Evolutionary conservation across 495 filamentous ascomycete species (phyloP).

Genomic region (Neurospora pannonica): DNA sequence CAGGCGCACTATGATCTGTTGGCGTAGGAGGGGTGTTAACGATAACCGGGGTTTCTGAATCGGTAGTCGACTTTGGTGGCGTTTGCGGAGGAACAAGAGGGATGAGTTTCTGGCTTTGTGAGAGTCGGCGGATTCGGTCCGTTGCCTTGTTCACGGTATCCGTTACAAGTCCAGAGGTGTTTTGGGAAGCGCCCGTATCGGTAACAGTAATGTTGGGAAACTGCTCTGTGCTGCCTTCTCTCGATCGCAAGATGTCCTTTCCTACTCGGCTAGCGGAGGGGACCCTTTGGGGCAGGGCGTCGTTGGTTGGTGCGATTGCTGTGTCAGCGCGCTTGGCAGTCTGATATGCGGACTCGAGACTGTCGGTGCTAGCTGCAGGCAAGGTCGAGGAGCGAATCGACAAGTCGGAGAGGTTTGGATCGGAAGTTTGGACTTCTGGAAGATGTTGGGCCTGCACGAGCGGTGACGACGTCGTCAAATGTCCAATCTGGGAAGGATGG

Average conservation of each 20-base stretch:
- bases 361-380: constrained; percentile 14
- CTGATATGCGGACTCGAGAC: constrained; percentile 11
- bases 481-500: constrained; percentile 68
- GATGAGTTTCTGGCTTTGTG: constrained; percentile 26
- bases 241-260: constrained; percentile 36
- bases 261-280: constrained; percentile 37
- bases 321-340: constrained; percentile 12
- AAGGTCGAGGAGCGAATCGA: constrained; percentile 11
- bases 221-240: constrained; percentile 19
- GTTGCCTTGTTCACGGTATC: constrained; percentile 6
- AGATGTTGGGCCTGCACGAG: constrained; percentile 51
- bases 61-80: constrained; percentile 25
- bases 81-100: constrained; percentile 33
- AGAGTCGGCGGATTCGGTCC: constrained; percentile 15
- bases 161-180: neutral
- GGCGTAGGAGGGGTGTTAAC: constrained; percentile 51
- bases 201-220: constrained; percentile 11
- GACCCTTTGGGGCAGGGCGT: constrained; percentile 28
- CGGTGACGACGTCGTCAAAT: constrained; percentile 75
- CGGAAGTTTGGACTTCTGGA: constrained; percentile 26
- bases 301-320: constrained; percentile 3
- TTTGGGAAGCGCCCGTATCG: constrained; percentile 8
- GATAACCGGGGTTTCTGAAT: constrained; percentile 36
- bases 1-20: constrained; percentile 25
- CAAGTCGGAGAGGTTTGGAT: constrained; percentile 14